These are phyloP conservation scores for Nevesoporus exiguus DNA, from an alignment of 768 basidiomycete genomes.

Conservation along the genomic window DNA sequence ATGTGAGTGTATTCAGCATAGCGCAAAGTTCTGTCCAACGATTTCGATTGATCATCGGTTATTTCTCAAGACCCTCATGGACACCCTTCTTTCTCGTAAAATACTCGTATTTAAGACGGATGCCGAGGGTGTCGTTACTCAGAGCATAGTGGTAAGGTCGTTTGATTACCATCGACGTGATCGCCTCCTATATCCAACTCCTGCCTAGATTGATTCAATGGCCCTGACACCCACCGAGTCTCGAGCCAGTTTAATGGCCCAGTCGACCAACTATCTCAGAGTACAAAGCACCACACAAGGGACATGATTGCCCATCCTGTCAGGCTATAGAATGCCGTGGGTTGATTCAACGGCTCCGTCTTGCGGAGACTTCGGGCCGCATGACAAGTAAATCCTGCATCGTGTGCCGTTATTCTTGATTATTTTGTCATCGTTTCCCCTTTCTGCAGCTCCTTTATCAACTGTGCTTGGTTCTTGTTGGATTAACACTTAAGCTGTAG, in stretches of 20 bases:
- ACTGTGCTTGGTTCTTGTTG: too few relatives aligned
- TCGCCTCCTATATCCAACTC: not conserved
- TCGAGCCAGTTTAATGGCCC: not conserved
- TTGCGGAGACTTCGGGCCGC: too few relatives aligned
- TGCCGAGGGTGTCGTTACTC: not conserved
- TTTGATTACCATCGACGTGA: too few relatives aligned
- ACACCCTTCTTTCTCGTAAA: slow-evolving; percentile 12
- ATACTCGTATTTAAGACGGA: not conserved
- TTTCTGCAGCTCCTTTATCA: too few relatives aligned
- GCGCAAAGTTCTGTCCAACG: not conserved
- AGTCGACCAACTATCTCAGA: not conserved
- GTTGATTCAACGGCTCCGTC: too few relatives aligned
- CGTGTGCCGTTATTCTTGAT: too few relatives aligned
- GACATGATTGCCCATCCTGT: slow-evolving; percentile 17
- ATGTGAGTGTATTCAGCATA: slow-evolving; percentile 31
- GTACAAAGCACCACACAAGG: slow-evolving; percentile 8
- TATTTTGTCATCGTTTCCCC: too few relatives aligned
- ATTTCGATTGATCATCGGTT: not conserved
- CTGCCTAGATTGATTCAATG: not conserved
- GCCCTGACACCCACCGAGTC: not conserved
- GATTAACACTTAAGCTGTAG: too few relatives aligned
- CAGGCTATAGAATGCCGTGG: too few relatives aligned
- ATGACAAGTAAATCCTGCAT: too few relatives aligned
- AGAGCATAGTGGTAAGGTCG: not conserved
- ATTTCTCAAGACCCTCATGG: slow-evolving; percentile 10